Conservation (phyloP, 2,329 filamentous ascomycete genomes). For the Cadophora malorum region DNA sequence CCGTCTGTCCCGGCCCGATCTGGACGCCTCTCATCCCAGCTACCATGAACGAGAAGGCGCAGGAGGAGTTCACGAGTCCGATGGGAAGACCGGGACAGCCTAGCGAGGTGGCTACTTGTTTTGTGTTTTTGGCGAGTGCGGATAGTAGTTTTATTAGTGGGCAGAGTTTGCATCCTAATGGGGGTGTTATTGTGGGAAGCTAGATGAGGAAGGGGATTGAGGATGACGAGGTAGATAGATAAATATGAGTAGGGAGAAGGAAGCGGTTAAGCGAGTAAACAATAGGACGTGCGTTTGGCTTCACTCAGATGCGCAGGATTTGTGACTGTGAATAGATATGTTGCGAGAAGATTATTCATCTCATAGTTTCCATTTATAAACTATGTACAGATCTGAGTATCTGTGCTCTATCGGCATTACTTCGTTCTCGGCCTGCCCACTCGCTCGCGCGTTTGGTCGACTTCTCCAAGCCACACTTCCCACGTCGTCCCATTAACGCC, state of each 20-base stretch:
- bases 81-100: slow-evolving; percentile 82
- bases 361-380: background rate
- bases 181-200: slow-evolving; percentile 59
- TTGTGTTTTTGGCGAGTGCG: slow-evolving; percentile 78
- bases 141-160: slow-evolving; percentile 79
- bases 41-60: slow-evolving; percentile 73
- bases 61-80: slow-evolving; percentile 75
- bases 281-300: background rate
- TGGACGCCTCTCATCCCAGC: slow-evolving; percentile 79
- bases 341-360: background rate
- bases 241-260: background rate
- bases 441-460: background rate
- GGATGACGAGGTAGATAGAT: background rate
- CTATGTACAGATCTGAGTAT: slow-evolving; percentile 7
- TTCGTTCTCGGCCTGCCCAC: background rate
- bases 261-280: slow-evolving; percentile 10
- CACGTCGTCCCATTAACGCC: slow-evolving; percentile 8
- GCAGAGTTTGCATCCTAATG: slow-evolving; percentile 71
- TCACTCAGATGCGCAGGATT: no score
- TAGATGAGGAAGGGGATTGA: background rate
- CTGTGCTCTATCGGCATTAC: slow-evolving; percentile 20
- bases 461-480: background rate
- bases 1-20: slow-evolving; percentile 78
- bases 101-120: slow-evolving; percentile 80
- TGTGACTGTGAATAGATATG: no score